Evolutionary conservation across 768 basidiomycete genomes (phyloP), one percentile per base, ranked within the genome.

Genomic region (Russula lepida): DNA sequence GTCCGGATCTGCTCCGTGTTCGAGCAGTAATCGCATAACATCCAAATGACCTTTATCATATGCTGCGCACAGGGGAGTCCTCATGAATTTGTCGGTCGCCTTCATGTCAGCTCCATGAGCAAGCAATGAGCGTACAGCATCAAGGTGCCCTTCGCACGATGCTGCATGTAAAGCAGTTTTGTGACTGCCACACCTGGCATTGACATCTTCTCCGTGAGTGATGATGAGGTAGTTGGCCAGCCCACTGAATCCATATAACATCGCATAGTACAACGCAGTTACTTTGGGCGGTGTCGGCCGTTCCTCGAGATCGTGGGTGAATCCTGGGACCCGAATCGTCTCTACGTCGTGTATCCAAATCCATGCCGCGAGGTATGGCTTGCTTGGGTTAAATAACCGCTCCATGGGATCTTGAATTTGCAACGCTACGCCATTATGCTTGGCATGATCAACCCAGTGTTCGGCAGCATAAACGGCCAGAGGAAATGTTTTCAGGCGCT

Each of bases 181-280:
- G 9, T 39, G 35, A 23, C 15, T 4, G 27, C 47, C 47, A 39
- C 23, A 49, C 17, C n/a, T 43, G 8, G 4, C n/a, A 11, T 21
- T n/a, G 41, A n/a, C 19, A n/a, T 43, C 41, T n/a, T 43, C 41
- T n/a, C 17, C 8, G n/a, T 43, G 41, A 3, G 19, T 19, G 19
- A 9, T n/a, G 41, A 43, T 33, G 9, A 49, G 47, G 23, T 25
- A 5, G 6, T n/a, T 33, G 21, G 33, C 50, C 21, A 44, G 11
- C 9, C 8, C 21, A 7, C 13, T 37, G 27, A 57, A 46, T 1
- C 56, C 56, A 39, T 25, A 37, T 8, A 57, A 21, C 19, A 17
- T 25, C 1, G 56, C 47, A 41, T 48, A 50, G n/a, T 57, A 57
- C 32, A 57, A 49, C n/a, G 47, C 47, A 12, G 56, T 39, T 21